Evolutionary conservation across 768 basidiomycete genomes (phyloP).

Genomic region (Hericium rajendrae): DNA sequence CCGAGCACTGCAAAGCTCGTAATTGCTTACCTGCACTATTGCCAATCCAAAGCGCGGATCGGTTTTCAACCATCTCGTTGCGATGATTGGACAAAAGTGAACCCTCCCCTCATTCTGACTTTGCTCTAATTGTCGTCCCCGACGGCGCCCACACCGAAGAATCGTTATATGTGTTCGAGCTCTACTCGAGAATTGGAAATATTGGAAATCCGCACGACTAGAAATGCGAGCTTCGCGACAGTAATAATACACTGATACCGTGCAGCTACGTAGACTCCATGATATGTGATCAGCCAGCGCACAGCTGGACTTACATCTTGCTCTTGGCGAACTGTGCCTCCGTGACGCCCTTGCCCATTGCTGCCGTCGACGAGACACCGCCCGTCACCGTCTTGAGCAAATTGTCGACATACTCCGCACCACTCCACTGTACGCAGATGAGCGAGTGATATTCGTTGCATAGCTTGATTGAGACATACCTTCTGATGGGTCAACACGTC

Average conservation of each 20-base stretch:
- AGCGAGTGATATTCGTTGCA: constrained; percentile 3
- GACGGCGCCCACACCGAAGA: too few relatives aligned
- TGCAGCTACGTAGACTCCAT: background rate
- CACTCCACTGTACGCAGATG: constrained; percentile 65
- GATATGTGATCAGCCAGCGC: background rate
- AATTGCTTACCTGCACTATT: too few relatives aligned
- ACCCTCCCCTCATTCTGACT: too few relatives aligned
- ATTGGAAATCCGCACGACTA: background rate
- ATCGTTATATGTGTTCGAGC: too few relatives aligned
- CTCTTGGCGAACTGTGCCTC: constrained; percentile 69
- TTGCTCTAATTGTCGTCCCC: too few relatives aligned
- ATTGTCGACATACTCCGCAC: constrained; percentile 87
- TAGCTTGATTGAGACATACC: constrained; percentile 36
- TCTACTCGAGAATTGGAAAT: background rate
- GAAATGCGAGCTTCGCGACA: background rate
- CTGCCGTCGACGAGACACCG: constrained; percentile 93
- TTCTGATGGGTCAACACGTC: constrained; percentile 98
- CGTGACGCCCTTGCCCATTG: constrained; percentile 97
- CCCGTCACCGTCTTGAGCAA: constrained; percentile 95
- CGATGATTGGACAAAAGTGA: too few relatives aligned
- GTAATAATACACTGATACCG: background rate
- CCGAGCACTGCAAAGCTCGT: too few relatives aligned
- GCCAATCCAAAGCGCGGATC: too few relatives aligned
- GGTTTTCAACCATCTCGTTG: too few relatives aligned
- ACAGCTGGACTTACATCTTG: constrained; percentile 26